These are phyloP conservation scores for Cardiospermum halicacabum DNA, from an alignment of 345 rosid species.

Conservation along the genomic window DNA sequence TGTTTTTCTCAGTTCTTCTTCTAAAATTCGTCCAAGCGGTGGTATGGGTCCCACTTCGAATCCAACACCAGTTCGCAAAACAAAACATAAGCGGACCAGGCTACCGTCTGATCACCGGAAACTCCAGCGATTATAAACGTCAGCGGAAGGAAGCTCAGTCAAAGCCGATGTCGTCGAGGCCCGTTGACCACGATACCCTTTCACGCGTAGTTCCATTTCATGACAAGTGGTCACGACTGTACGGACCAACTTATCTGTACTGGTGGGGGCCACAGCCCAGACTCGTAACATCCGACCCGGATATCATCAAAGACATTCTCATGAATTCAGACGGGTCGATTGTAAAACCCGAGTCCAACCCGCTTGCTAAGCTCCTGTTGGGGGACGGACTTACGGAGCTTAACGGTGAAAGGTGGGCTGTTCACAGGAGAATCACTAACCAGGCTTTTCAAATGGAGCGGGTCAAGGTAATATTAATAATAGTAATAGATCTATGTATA, in stretches of 20 bases:
- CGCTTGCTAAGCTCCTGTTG: constrained; percentile 52
- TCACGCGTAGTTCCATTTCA: constrained; percentile 52
- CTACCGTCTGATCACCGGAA: constrained; percentile 56
- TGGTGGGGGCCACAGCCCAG: constrained; percentile 79
- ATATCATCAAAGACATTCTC: constrained; percentile 53
- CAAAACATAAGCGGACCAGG: constrained; percentile 54
- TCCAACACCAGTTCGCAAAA: constrained; percentile 51
- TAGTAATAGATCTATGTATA: too few species aligned
- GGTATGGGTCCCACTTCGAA: constrained; percentile 54
- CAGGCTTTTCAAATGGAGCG: constrained; percentile 63
- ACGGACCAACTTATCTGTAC: constrained; percentile 60
- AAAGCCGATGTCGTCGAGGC: constrained; percentile 33
- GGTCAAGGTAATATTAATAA: constrained; percentile 52
- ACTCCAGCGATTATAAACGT: constrained; percentile 45
- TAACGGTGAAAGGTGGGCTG: constrained; percentile 58
- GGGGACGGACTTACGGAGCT: constrained; percentile 70
- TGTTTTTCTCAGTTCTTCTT: constrained; percentile 21
- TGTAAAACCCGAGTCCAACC: constrained; percentile 36
- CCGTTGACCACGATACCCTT: constrained; percentile 35
- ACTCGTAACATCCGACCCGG: constrained; percentile 57
- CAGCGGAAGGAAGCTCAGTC: constrained; percentile 34
- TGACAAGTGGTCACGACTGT: constrained; percentile 45
- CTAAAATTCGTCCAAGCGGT: constrained; percentile 27
- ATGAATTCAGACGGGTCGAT: constrained; percentile 37
- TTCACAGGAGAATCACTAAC: constrained; percentile 55